Evolutionary conservation across 2,329 filamentous ascomycete species (phyloP).

Genomic region (Cercospora citrullina): DNA sequence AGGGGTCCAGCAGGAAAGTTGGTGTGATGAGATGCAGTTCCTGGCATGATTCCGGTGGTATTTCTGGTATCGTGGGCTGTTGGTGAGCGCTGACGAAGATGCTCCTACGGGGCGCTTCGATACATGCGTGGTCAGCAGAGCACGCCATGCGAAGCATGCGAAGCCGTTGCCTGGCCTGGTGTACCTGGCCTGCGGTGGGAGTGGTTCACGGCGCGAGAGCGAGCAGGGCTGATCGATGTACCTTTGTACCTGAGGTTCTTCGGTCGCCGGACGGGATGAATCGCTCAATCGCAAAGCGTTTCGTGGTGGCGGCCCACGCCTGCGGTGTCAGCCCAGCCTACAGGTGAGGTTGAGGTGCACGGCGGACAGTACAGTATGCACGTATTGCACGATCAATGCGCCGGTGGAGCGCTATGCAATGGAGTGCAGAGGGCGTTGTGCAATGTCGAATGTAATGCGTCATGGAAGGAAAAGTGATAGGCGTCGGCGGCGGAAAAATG

Average conservation of each 20-base stretch:
- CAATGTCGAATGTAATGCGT: neutral
- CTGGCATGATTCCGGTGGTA: neutral
- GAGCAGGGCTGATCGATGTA: constrained; percentile 2
- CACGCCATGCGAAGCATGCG: too few relatives aligned
- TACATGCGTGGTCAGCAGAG: neutral
- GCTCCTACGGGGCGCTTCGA: neutral
- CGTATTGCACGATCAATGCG: neutral
- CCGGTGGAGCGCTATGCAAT: neutral
- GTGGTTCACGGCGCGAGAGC: neutral
- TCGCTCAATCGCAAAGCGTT: neutral
- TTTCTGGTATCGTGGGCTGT: neutral
- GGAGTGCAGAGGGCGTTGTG: neutral
- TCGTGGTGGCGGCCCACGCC: neutral
- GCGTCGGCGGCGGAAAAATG: neutral
- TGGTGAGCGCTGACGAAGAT: neutral
- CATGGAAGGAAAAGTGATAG: neutral
- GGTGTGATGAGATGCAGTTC: neutral
- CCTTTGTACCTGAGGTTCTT: neutral
- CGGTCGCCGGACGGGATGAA: neutral
- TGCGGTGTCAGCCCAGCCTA: neutral
- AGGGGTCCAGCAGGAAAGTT: neutral
- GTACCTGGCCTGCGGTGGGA: neutral
- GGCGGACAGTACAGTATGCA: neutral
- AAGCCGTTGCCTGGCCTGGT: neutral
- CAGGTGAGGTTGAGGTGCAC: neutral